phyloP scores from a whole-genome alignment of 176 grass and related monocot species.

The Eragrostis curvula region DNA sequence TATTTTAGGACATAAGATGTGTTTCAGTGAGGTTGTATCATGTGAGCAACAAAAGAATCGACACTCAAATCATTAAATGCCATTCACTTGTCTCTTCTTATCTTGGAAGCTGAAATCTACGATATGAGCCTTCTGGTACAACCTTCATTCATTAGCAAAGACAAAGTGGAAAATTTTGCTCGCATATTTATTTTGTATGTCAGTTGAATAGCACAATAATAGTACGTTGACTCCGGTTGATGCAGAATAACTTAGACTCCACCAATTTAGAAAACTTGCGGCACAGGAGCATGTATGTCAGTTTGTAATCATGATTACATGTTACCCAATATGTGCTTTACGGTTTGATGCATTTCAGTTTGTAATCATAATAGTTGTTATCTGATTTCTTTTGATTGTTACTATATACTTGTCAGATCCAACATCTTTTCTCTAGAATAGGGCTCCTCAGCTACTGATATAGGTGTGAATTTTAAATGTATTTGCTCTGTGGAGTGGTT shows the following conservation, averaged over 20 bases:
- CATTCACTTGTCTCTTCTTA: background rate
- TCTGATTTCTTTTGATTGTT: no score
- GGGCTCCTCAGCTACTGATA: background rate
- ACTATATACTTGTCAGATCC: background rate
- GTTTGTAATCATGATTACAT: no score
- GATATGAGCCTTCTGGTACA: background rate
- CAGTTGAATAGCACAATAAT: background rate
- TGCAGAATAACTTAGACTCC: background rate
- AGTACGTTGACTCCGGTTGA: background rate
- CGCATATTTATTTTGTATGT: background rate
- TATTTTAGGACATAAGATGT: background rate
- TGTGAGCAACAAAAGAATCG: background rate
- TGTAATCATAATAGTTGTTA: no score
- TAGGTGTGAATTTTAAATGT: background rate
- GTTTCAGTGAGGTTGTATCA: constrained; percentile 2
- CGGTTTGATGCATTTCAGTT: no score
- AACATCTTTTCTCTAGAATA: background rate
- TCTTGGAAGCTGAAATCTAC: background rate
- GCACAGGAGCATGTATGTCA: no score
- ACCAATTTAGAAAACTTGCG: no score
- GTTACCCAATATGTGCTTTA: no score
- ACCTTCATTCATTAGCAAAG: background rate
- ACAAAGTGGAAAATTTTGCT: background rate
- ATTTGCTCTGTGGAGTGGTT: constrained; percentile 14
- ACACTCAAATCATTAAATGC: no score